Conservation (phyloP, 305 asterid genomes). For the Ilex paraguariensis region DNA sequence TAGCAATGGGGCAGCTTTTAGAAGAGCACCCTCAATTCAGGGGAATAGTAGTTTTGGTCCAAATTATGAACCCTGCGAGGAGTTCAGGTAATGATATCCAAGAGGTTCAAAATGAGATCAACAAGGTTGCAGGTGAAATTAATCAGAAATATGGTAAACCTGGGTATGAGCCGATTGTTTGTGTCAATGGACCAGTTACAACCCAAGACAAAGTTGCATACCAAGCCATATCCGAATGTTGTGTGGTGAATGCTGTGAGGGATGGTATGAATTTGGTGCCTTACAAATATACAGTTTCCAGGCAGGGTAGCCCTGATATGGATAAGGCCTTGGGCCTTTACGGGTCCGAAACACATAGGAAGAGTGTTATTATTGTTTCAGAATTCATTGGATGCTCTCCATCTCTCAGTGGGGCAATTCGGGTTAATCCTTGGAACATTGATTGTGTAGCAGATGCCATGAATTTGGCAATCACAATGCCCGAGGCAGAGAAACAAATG, state of each 20-base stretch:
- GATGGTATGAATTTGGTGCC: conserved; percentile 92
- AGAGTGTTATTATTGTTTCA: conserved; percentile 72
- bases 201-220: conserved; percentile 66
- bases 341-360: conserved; percentile 22
- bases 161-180: conserved; percentile 63
- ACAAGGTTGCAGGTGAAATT: conserved; percentile 38
- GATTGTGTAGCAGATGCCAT: conserved; percentile 59
- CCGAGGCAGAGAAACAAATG: conserved; percentile 58
- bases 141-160: conserved; percentile 39
- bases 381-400: conserved; percentile 94
- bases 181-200: conserved; percentile 54
- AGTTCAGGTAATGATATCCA: conserved; percentile 68
- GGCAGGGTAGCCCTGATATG: conserved; percentile 53
- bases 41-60: conserved; percentile 62
- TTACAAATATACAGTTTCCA: conserved; percentile 58
- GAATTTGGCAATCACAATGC: conserved; percentile 45
- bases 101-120: conserved; percentile 63
- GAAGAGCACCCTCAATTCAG: conserved; percentile 43
- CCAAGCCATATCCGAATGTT: conserved; percentile 60
- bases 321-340: conserved; percentile 48
- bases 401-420: conserved; percentile 77
- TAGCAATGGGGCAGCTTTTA: conserved; percentile 62
- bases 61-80: conserved; percentile 68
- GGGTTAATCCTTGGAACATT: conserved; percentile 83
- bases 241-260: conserved; percentile 82